Evolutionary conservation across 139 green algal genomes (phyloP), one percentile per base, ranked within the genome.

Genomic region (Auxenochlorella pyrenoidosa): DNA sequence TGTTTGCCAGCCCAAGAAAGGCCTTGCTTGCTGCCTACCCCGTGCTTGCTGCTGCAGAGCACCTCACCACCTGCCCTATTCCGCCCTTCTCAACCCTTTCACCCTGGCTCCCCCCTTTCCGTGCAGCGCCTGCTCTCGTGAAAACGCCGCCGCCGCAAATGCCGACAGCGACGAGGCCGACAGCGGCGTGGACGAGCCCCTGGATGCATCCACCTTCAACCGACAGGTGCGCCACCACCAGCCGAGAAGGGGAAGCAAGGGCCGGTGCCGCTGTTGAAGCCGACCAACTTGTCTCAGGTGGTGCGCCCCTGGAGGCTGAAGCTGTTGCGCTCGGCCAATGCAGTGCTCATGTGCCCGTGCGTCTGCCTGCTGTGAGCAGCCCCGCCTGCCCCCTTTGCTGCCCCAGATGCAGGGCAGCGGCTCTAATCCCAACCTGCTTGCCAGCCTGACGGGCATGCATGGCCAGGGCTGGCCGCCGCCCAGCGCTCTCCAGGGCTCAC

Each of bases 41-140:
- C 10, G 8, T 68, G 59, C 59, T 28, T 8, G 8, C 59, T 54
- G 47, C 47, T 54, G 47, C 10, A 10, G 8, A 54, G 47, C 47
- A 54, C 6, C 47, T 54, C 10, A 18, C 47, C 47, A 54, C 10
- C 10, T 54, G 6, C 47, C 6, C 47, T 54, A 10, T 6, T 10
- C 47, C 47, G 47, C 47, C 47, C 47, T 10, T 54, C 59, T 18
- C 12, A 40, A 24, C 13, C 70, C 70, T 5, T 76, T 13, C 70
- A 21, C 77, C 63, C 63, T 36, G 41, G 40, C 38, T 22, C 5
- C 41, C n/a, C 40, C 36, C 15, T 28, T 38, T 2, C 71, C n/a
- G n/a, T 68, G 84, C 73, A 88, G 75, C 36, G 89, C 89, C 30
- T 92, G 89, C 82, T 91, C 86, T 19, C 54, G 89, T 19, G 89